Evolutionary conservation across 148 eudicot genomes (phyloP).

Genomic region (Polygonum maritimum): DNA sequence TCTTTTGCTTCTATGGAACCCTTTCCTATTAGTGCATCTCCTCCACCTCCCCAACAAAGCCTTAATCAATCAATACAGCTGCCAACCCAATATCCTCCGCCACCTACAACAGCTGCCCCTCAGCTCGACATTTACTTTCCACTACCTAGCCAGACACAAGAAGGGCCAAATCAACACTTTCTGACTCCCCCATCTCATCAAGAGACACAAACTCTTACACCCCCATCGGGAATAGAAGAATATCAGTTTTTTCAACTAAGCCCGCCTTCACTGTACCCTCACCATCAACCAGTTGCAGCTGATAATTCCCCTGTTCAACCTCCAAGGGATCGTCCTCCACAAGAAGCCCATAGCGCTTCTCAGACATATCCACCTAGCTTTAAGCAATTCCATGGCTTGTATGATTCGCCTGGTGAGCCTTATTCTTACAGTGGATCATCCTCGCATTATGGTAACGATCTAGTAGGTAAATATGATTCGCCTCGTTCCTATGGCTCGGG

Average conservation of each 20-base stretch:
- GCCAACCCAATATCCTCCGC: not conserved
- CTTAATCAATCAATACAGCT: not conserved
- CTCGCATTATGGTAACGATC: not conserved
- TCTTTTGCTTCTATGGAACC: not conserved
- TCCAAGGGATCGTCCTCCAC: not conserved
- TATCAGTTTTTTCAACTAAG: not conserved
- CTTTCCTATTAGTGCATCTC: not conserved
- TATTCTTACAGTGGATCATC: not conserved
- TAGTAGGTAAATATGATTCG: not conserved
- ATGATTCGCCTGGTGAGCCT: not conserved
- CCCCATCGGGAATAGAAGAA: not conserved
- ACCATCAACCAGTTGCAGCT: not conserved
- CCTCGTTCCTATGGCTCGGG: not conserved
- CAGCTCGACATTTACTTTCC: not conserved
- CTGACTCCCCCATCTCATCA: not conserved
- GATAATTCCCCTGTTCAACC: not conserved
- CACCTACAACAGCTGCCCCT: not conserved
- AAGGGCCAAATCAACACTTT: not conserved
- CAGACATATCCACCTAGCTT: not conserved
- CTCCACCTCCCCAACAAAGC: not conserved
- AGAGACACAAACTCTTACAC: no score
- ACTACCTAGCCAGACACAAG: constrained; percentile 1
- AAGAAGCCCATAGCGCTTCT: not conserved
- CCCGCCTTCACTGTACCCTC: not conserved
- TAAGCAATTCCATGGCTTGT: not conserved